Evolutionary conservation across 129 eudicot species (phyloP), one percentile per base, ranked within the genome.

Genomic region (Silybum marianum): DNA sequence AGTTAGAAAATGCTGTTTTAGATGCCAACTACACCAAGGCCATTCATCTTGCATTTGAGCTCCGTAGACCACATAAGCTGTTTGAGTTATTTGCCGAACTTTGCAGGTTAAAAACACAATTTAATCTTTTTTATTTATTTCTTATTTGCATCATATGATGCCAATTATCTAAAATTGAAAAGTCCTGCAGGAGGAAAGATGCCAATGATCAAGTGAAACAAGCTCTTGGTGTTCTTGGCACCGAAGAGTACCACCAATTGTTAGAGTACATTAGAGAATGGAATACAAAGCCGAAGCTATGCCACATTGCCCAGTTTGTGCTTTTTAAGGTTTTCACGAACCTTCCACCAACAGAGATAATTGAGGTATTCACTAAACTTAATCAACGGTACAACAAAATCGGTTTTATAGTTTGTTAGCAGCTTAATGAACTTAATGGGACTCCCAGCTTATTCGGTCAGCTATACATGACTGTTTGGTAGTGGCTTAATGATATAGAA

Each of bases 21-120:
- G 99, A 92, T 80, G 92, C 95, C 60, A 93, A 95, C 79, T 95
- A 93, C 86, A 79, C 90, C n/a, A 91, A 84, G 75, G 99, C 99
- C 48, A 89, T 95, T 78, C 98, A 88, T 84, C 87, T 95, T 82
- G 98, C 97, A 44, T 91, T 92, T 87, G 98, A 95, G 89, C 98
- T 95, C 69, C 90, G 91, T 23, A 91, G 93, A 75, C 98, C 99
- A 80, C 97, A 93, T 83, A 93, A 88, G 84, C 92, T 95, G 54
- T 90, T 89, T 48, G 98, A 95, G 76, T 89, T 95, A 77, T 91
- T 95, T 84, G 80, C 93, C 58, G 87, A 77, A 68, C 90, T 95
- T 83, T 89, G 88, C 97, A 86, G 97, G 98, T 89, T 60, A 72
- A 1, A 18, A 22, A 25, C 65, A 54, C 12, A 46, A 10, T 38